phyloP scores from a whole-genome alignment of 805 yeast species.

The Kluyveromyces dobzhanskii region DNA sequence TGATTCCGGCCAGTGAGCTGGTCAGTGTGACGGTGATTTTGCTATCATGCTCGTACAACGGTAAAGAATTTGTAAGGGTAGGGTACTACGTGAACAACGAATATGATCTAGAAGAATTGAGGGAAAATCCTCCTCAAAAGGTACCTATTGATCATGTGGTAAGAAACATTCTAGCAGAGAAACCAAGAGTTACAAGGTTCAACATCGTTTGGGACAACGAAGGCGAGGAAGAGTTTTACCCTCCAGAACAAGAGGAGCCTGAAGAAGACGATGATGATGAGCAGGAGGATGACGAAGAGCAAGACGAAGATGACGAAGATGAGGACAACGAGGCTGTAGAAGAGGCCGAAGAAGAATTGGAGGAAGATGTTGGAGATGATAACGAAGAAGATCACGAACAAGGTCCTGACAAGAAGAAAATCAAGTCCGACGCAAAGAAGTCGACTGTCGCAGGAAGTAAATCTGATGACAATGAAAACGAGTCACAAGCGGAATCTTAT shows the following conservation, averaged over 20 bases:
- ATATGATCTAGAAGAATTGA: constrained; percentile 84
- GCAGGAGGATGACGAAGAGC: constrained; percentile 46
- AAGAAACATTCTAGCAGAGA: constrained; percentile 90
- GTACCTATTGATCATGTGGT: constrained; percentile 93
- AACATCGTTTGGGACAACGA: constrained; percentile 95
- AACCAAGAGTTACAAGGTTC: constrained; percentile 94
- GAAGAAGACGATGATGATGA: constrained; percentile 60
- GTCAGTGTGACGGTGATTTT: constrained; percentile 93
- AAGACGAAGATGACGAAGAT: constrained; percentile 37
- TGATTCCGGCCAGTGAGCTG: constrained; percentile 92
- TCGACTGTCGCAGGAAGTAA: constrained; percentile 23
- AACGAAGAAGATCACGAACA: constrained; percentile 36
- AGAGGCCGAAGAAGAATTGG: constrained; percentile 36
- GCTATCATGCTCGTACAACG: constrained; percentile 87
- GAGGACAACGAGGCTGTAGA: constrained; percentile 42
- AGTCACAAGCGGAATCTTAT: constrained; percentile 13
- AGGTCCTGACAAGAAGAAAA: constrained; percentile 25
- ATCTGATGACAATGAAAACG: constrained; percentile 25
- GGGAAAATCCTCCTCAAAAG: constrained; percentile 89
- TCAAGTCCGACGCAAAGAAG: constrained; percentile 18
- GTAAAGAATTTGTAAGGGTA: constrained; percentile 90
- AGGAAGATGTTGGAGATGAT: constrained; percentile 32
- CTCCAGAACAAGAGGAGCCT: constrained; percentile 60
- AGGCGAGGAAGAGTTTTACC: constrained; percentile 60
- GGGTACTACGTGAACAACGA: constrained; percentile 98